Evolutionary conservation across 2,329 filamentous ascomycete genomes (phyloP), one percentile per base, ranked within the genome.

Genomic region (Phialophora expanda): DNA sequence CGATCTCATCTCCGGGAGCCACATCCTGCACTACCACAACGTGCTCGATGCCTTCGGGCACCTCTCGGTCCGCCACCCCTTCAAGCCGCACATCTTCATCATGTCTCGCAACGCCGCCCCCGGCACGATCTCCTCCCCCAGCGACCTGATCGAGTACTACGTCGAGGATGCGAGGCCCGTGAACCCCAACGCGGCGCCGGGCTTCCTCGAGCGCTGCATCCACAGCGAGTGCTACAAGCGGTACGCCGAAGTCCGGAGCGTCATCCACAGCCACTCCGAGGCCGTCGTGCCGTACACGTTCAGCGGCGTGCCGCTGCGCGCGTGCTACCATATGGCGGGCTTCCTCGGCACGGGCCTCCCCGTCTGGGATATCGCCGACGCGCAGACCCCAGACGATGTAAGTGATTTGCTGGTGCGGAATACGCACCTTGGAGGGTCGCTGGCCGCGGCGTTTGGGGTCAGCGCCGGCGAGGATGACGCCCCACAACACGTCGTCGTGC

Each of bases 21-120:
- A 85, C 70, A 85, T 86, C 56, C 57, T 60, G 3, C 57, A 60
- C 46, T 60, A 60, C n/a, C 59, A 54, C 80, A 86, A 1, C 22
- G 77, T 86, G 9, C 71, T 87, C 28, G 84, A 86, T 63, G 83
- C 82, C 1, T 86, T 83, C 69, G 84, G 84, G 22, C 84, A 87
- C 67, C 76, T 87, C 17, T 85, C 84, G 1, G 76, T 85, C 28
- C 78, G 84, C 6, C 80, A 84, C 62, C 83, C 84, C 0, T 62
- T 73, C 34, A 79, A 83, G 9, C 72, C 78, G 1, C 72, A 78
- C 1, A 75, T 77, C 57, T 85, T 84, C 73, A 76, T 85, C 64
- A 81, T 85, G 76, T 81, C 82, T 12, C 76, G 76, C 30, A 79
- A 79, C 65, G 73, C 80, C 26, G 80, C 83, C 2, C 83, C 83